These are phyloP conservation scores for Fusarium lyarnte DNA, from an alignment of 2,329 filamentous ascomycete genomes.

Conservation along the genomic window DNA sequence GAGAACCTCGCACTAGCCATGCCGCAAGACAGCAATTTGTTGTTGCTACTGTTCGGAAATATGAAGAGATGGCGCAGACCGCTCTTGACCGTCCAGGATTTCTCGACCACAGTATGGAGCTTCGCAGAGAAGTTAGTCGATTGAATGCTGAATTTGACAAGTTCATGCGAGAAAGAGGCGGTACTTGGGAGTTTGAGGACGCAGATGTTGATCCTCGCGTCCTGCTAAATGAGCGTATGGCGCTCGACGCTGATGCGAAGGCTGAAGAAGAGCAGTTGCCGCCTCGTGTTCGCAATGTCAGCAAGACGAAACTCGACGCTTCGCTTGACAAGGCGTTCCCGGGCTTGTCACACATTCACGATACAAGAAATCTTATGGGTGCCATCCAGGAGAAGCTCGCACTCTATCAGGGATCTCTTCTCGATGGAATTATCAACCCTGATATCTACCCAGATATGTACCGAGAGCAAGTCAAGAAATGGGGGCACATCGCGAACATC, in stretches of 20 bases:
- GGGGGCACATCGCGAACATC: constrained; percentile 39
- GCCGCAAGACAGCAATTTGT: constrained; percentile 42
- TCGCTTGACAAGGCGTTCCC: constrained; percentile 5
- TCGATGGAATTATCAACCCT: constrained; percentile 48
- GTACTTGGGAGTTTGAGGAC: constrained; percentile 43
- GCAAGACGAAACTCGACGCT: background rate
- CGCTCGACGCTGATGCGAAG: background rate
- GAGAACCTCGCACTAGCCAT: constrained; percentile 39
- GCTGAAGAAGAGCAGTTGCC: background rate
- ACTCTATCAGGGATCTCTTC: constrained; percentile 44
- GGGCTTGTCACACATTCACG: background rate
- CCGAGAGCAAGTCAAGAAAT: constrained; percentile 46
- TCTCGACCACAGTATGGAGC: constrained; percentile 26
- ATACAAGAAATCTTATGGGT: constrained; percentile 1
- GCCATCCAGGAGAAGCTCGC: constrained; percentile 41
- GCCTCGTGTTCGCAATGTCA: background rate
- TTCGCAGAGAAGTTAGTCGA: constrained; percentile 36
- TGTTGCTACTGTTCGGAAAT: constrained; percentile 34
- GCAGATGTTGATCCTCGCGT: constrained; percentile 21
- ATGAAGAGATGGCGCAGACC: constrained; percentile 24
- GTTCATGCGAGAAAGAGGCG: constrained; percentile 42
- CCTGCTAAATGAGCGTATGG: background rate
- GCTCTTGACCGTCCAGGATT: constrained; percentile 43
- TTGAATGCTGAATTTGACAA: constrained; percentile 41
- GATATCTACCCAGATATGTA: constrained; percentile 46